Percentiles rank a stretch among this genome's conserved stretches.
phyloP scores from a whole-genome alignment of 441 rosid genomes.

The Brassica balearica region DNA sequence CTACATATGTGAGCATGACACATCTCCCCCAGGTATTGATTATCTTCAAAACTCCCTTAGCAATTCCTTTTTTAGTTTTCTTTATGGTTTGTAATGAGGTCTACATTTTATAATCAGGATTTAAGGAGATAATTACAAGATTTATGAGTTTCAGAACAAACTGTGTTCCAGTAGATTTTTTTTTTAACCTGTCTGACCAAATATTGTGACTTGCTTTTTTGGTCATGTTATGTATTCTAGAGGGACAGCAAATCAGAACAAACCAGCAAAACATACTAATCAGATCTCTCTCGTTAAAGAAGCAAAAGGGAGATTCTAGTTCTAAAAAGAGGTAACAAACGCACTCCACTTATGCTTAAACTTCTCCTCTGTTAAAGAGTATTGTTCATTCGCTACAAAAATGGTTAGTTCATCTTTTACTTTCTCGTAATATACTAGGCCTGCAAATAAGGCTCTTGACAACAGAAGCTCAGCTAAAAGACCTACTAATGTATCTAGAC shows the following conservation, averaged over 20 bases:
- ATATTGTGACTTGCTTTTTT: too few relatives aligned
- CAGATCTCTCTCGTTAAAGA: constrained; percentile 81
- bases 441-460: constrained; percentile 69
- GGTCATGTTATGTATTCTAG: too few relatives aligned
- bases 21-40: too few relatives aligned
- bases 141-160: not conserved
- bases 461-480: constrained; percentile 69
- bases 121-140: not conserved
- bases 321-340: constrained; percentile 73
- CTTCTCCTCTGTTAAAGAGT: not conserved
- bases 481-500: constrained; percentile 58
- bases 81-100: too few relatives aligned
- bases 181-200: too few relatives aligned
- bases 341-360: not conserved
- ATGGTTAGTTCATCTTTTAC: constrained; percentile 2
- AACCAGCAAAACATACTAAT: constrained; percentile 92
- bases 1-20: too few relatives aligned
- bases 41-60: too few relatives aligned
- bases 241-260: constrained; percentile 28
- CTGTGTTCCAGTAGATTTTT: not conserved
- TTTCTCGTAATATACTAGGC: constrained; percentile 45
- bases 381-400: not conserved
- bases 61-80: too few relatives aligned
- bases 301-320: constrained; percentile 69
- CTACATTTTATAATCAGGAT: too few relatives aligned